Evolutionary conservation across 2,329 filamentous ascomycete genomes (phyloP).

Genomic region (Dactylonectria estremocensis): DNA sequence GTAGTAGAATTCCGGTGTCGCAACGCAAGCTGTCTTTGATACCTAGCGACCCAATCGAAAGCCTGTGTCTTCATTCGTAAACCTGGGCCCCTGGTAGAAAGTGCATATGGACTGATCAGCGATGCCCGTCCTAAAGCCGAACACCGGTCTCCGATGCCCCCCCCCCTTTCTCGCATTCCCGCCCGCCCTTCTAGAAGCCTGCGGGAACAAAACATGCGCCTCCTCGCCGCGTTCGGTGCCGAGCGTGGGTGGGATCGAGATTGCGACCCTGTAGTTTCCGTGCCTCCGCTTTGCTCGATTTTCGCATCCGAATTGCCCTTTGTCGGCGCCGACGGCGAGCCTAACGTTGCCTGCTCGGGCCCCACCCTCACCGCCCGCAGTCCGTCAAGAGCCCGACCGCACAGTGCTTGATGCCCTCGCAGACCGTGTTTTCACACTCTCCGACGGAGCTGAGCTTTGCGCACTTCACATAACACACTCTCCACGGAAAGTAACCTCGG

Average conservation of each 20-base stretch:
- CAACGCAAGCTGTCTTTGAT: background rate
- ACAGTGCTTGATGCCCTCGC: slow-evolving; percentile 2
- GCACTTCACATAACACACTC: background rate
- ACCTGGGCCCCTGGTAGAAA: background rate
- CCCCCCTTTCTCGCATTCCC: slow-evolving; percentile 13
- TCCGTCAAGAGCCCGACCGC: slow-evolving; percentile 18
- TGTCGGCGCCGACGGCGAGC: slow-evolving; percentile 42
- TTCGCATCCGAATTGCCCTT: slow-evolving; percentile 35
- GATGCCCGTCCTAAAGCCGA: slow-evolving; percentile 24
- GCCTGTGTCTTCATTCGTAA: background rate
- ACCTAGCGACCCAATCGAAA: slow-evolving; percentile 25
- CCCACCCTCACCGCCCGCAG: slow-evolving; percentile 6
- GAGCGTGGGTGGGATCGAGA: slow-evolving; percentile 23
- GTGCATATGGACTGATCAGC: slow-evolving; percentile 22
- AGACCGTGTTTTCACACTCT: background rate
- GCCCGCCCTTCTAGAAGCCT: slow-evolving; percentile 43
- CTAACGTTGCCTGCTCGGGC: background rate
- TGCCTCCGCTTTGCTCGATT: slow-evolving; percentile 22
- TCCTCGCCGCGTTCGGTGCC: slow-evolving; percentile 42
- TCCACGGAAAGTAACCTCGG: background rate
- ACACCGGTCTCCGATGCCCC: slow-evolving; percentile 20
- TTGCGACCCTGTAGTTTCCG: background rate
- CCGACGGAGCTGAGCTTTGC: slow-evolving; percentile 9
- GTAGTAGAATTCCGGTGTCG: background rate
- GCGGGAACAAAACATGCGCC: slow-evolving; percentile 31